Evolutionary conservation across 805 yeast species (phyloP).

Genomic region (Cyberlindnera americana): DNA sequence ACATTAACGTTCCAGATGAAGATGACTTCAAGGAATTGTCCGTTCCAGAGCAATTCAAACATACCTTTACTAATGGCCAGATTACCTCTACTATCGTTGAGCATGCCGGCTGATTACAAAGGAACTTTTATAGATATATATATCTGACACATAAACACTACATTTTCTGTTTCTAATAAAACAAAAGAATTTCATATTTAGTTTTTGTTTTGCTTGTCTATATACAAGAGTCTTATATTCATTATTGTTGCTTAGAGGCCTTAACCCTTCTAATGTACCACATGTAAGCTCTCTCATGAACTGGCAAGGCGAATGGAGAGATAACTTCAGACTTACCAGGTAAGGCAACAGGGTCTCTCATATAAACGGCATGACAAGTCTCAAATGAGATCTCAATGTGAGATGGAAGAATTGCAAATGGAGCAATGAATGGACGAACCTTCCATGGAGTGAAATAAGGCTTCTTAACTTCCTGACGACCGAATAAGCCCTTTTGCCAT

Average conservation of each 20-base stretch:
- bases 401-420: slow-evolving; percentile 87
- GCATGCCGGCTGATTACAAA: slow-evolving; percentile 58
- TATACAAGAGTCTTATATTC: slow-evolving; percentile 13
- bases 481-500: slow-evolving; percentile 78
- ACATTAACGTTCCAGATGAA: slow-evolving; percentile 74
- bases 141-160: not conserved
- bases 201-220: slow-evolving; percentile 4
- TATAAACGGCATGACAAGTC: slow-evolving; percentile 94
- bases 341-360: slow-evolving; percentile 95
- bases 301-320: slow-evolving; percentile 76
- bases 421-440: slow-evolving; percentile 89
- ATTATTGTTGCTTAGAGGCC: slow-evolving; percentile 20
- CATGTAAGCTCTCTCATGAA: slow-evolving; percentile 93
- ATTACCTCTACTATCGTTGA: slow-evolving; percentile 72
- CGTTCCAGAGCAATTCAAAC: slow-evolving; percentile 89
- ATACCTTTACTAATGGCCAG: slow-evolving; percentile 57
- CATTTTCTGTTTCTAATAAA: not conserved
- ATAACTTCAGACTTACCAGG: slow-evolving; percentile 97
- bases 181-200: no score
- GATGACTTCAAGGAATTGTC: slow-evolving; percentile 79
- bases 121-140: not conserved
- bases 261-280: slow-evolving; percentile 78
- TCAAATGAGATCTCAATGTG: slow-evolving; percentile 87
- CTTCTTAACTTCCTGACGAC: slow-evolving; percentile 72
- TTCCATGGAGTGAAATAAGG: slow-evolving; percentile 96